Base-by-base conservation (phyloP, 805 yeast species). In the Maudiozyma saulgeensis region DNA sequence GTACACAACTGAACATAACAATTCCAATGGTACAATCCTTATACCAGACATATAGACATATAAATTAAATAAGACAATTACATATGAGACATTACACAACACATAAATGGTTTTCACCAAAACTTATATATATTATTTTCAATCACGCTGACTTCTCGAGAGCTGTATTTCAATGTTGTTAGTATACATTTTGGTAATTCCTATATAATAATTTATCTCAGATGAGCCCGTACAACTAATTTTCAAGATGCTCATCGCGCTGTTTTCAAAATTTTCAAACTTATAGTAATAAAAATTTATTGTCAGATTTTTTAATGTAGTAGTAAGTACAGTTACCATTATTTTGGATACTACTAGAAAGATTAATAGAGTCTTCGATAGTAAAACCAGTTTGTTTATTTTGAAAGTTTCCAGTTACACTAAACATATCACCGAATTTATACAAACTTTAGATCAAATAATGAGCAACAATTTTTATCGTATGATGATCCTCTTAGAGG, bases 401-500 rank as follows among this genome's bases (percentile, higher is more conserved):
- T 35, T 16, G 16, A 6, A 35, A 35, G 6, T 19, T 35, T 16
- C 38, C 38, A 15, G 18, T 35, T 35, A n/a, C 15, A 35, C 15
- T 11, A 28, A 4, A 11, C 2, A 28, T 8, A 28, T 9, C 9
- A 8, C 8, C 12, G 12, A 28, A 6, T 8, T 6, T 28, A 9
- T 9, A 28, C 32, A 28, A 9, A 28, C 12, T 28, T 28, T 11
- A n/a, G 16, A 15, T 3, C 5, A 5, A 26, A 48, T 6, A n/a
- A 49, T 38, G 45, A 56, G 55, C 18, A 58, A 58, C 15, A 54
- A 57, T 44, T 41, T 44, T 26, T 64, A 63, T 47, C 57, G 64
- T 16, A 63, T 64, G 68, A 51, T 64, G 38, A 55, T 64, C 26
- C 47, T 64, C 15, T 49, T 64, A 19, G 68, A 64, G 47, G 67